phyloP scores from a whole-genome alignment of 169 alveolate species.

The Cryptosporidium bovis region DNA sequence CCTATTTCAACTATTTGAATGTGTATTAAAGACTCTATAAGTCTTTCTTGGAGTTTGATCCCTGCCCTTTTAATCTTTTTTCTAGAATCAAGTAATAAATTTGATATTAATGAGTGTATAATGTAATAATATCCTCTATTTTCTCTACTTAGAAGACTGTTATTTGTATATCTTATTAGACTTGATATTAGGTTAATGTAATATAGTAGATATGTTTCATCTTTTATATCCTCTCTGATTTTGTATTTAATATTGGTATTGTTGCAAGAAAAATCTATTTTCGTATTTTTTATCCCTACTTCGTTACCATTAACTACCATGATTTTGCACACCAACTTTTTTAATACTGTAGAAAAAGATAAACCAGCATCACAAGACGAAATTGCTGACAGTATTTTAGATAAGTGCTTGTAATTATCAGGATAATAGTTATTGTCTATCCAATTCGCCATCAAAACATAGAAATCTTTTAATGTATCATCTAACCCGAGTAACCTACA shows the following conservation, averaged over 20 bases:
- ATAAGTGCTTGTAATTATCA: slow-evolving; percentile 58
- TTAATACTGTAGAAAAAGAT: slow-evolving; percentile 10
- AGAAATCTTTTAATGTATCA: slow-evolving; percentile 28
- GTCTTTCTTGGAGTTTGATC: slow-evolving; percentile 47
- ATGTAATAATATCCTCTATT: slow-evolving; percentile 30
- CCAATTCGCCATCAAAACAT: slow-evolving; percentile 41
- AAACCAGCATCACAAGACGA: slow-evolving; percentile 39
- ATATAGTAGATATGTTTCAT: slow-evolving; percentile 47
- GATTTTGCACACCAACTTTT: slow-evolving; percentile 19
- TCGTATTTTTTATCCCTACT: neutral
- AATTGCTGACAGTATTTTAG: slow-evolving; percentile 54
- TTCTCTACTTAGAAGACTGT: neutral
- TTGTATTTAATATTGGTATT: neutral
- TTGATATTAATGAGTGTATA: slow-evolving; percentile 2
- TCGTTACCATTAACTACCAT: neutral
- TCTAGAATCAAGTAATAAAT: slow-evolving; percentile 34
- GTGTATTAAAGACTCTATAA: slow-evolving; percentile 39
- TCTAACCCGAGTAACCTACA: slow-evolving; percentile 42
- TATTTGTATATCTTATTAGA: slow-evolving; percentile 25
- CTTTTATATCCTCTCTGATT: slow-evolving; percentile 19
- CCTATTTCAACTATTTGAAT: slow-evolving; percentile 25
- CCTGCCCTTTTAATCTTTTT: slow-evolving; percentile 34
- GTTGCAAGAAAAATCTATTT: neutral
- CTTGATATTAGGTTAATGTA: slow-evolving; percentile 38
- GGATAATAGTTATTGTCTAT: slow-evolving; percentile 28